These are phyloP conservation scores for Suillus variegatus DNA, from an alignment of 768 basidiomycete species.

Conservation along the genomic window DNA sequence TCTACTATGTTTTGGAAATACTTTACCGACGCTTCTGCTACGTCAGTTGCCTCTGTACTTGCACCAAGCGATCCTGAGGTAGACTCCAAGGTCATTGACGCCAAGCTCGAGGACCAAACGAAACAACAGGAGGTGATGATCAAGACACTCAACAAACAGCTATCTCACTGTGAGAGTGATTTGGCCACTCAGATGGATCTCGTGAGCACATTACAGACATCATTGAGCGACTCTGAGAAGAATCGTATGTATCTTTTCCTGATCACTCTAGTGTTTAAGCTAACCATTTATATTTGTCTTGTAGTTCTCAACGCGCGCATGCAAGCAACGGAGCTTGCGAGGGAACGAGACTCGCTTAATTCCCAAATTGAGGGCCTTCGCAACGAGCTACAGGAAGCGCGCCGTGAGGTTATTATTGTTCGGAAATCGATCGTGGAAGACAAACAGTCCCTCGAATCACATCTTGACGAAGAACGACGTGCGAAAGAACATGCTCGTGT, in stretches of 20 bases:
- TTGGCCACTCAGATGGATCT: constrained; percentile 91
- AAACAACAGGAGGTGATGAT: constrained; percentile 90
- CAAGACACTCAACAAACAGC: constrained; percentile 89
- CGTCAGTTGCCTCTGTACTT: constrained; percentile 55
- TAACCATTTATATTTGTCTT: constrained; percentile 15
- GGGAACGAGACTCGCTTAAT: constrained; percentile 79
- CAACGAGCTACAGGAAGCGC: constrained; percentile 72
- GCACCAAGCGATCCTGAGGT: constrained; percentile 33
- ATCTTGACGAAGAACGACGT: constrained; percentile 82
- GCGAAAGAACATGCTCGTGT: constrained; percentile 88
- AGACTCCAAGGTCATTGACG: constrained; percentile 54
- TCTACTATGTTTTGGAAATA: constrained; percentile 65
- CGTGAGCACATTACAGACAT: constrained; percentile 79
- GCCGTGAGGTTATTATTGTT: constrained; percentile 76
- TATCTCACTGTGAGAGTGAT: constrained; percentile 91
- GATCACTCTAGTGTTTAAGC: constrained; percentile 4
- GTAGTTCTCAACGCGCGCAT: constrained; percentile 90
- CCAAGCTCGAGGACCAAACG: constrained; percentile 69
- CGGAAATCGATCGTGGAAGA: constrained; percentile 84
- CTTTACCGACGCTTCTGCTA: constrained; percentile 67
- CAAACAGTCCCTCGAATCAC: constrained; percentile 82
- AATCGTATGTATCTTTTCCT: constrained; percentile 62
- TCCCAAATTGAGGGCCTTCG: constrained; percentile 66
- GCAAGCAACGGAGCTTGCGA: constrained; percentile 87
- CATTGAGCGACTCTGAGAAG: constrained; percentile 89